Percentiles rank a stretch among this genome's conserved stretches.
phyloP scores from a whole-genome alignment of 805 yeast genomes.

The Ogataea methanolica region DNA sequence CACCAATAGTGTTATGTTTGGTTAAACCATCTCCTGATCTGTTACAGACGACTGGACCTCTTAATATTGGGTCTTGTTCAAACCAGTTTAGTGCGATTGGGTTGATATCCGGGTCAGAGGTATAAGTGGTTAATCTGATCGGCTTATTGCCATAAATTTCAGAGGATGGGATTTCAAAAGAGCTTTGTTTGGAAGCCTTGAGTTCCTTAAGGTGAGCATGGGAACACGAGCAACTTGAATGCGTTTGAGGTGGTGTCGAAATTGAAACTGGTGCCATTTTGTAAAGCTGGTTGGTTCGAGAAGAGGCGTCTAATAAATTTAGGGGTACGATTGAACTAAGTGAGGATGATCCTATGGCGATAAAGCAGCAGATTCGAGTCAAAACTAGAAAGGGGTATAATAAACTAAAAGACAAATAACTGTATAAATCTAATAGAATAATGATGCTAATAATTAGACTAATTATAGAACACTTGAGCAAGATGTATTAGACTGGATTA shows the following conservation, averaged over 20 bases:
- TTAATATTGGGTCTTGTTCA: slow-evolving; percentile 37
- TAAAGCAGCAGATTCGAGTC: too few species aligned
- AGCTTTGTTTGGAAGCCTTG: background rate
- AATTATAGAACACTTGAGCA: too few species aligned
- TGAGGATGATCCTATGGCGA: too few species aligned
- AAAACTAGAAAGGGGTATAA: too few species aligned
- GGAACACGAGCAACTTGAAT: background rate
- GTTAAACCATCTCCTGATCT: slow-evolving; percentile 43
- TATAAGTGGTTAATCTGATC: slow-evolving; percentile 48
- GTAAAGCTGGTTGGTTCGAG: background rate
- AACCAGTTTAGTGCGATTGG: slow-evolving; percentile 56
- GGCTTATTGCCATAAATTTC: slow-evolving; percentile 24
- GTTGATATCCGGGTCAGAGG: slow-evolving; percentile 43
- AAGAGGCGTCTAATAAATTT: too few species aligned
- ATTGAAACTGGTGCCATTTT: slow-evolving; percentile 5
- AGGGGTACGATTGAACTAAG: too few species aligned
- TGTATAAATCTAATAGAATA: too few species aligned
- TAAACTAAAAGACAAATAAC: too few species aligned
- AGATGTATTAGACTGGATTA: too few species aligned
- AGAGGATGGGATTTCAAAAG: background rate
- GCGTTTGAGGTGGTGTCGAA: background rate
- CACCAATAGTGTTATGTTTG: slow-evolving; percentile 61
- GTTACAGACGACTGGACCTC: slow-evolving; percentile 58
- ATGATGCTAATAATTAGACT: too few species aligned
- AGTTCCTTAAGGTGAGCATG: too few species aligned